These are phyloP conservation scores for Chytriomyces sp. DNA, from an alignment of 192 early-diverging fungal species.

Conservation along the genomic window DNA sequence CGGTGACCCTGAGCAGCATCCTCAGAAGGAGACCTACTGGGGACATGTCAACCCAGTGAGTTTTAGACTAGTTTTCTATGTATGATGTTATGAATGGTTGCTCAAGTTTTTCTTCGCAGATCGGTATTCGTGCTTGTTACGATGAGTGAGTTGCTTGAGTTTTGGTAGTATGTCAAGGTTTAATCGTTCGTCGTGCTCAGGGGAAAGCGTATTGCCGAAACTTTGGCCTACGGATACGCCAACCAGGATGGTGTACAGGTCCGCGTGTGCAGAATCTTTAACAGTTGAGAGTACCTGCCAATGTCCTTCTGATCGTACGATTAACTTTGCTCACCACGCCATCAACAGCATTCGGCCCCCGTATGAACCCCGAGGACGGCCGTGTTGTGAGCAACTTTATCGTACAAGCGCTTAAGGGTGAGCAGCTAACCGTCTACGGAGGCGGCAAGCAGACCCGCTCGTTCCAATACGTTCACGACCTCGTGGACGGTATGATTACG, in stretches of 20 bases:
- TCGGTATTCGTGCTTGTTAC: constrained; percentile 83
- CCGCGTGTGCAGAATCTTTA: constrained; percentile 78
- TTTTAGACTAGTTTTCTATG: constrained; percentile 2
- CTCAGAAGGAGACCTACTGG: constrained; percentile 86
- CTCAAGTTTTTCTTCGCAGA: constrained; percentile 33
- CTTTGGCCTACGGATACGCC: constrained; percentile 76
- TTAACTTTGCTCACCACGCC: constrained; percentile 53
- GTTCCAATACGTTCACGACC: constrained; percentile 84
- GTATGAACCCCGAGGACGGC: constrained; percentile 83
- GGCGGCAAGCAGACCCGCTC: constrained; percentile 78
- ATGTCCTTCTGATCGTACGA: constrained; percentile 11
- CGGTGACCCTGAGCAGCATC: constrained; percentile 83
- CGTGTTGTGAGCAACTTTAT: constrained; percentile 87
- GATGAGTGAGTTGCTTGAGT: constrained; percentile 56
- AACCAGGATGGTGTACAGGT: constrained; percentile 75
- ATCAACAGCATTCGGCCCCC: constrained; percentile 70
- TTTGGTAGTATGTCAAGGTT: not conserved
- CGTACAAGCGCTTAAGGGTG: constrained; percentile 75
- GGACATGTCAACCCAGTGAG: constrained; percentile 53
- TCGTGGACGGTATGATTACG: constrained; percentile 78
- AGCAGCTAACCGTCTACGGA: constrained; percentile 79
- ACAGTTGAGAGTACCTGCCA: constrained; percentile 41
- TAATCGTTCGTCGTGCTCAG: not conserved
- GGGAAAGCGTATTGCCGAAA: constrained; percentile 84
- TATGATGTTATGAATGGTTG: not conserved